These are phyloP conservation scores for Sphaerulina musiva DNA, from an alignment of 2,329 filamentous ascomycete genomes.

Conservation along the genomic window DNA sequence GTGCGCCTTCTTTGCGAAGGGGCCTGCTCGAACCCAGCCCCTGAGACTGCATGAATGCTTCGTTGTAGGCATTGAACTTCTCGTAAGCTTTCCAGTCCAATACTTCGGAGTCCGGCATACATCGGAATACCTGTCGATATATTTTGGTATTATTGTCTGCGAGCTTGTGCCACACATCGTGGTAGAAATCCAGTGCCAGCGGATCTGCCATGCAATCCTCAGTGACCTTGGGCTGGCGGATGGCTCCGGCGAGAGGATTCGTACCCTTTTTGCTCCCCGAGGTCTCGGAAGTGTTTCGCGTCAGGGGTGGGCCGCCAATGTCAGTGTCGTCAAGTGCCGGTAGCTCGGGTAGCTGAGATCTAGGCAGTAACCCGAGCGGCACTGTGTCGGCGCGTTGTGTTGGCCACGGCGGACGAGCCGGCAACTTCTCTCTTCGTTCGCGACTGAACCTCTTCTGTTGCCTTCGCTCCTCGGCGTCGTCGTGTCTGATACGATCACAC, in stretches of 20 bases:
- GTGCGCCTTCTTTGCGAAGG: slow-evolving; percentile 44
- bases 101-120: slow-evolving; percentile 94
- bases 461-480: slow-evolving; percentile 32
- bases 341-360: slow-evolving; percentile 64
- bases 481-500: slow-evolving; percentile 48
- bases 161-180: slow-evolving; percentile 79
- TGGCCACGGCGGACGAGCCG: slow-evolving; percentile 31
- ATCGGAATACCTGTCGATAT: slow-evolving; percentile 87
- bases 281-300: slow-evolving; percentile 46
- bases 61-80: slow-evolving; percentile 69
- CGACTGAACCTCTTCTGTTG: slow-evolving; percentile 32
- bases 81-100: slow-evolving; percentile 90
- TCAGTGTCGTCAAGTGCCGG: slow-evolving; percentile 71
- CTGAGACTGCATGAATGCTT: slow-evolving; percentile 66
- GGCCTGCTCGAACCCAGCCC: slow-evolving; percentile 48
- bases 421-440: slow-evolving; percentile 28
- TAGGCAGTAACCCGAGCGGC: slow-evolving; percentile 60
- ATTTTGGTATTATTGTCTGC: slow-evolving; percentile 94
- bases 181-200: slow-evolving; percentile 70
- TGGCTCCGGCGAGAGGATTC: slow-evolving; percentile 54
- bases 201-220: slow-evolving; percentile 95
- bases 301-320: slow-evolving; percentile 66
- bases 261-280: slow-evolving; percentile 31
- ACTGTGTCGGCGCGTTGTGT: slow-evolving; percentile 53
- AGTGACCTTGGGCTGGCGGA: slow-evolving; percentile 66